Conservation (phyloP, 192 early-diverging fungal species). For the Coemansia sp. region DNA sequence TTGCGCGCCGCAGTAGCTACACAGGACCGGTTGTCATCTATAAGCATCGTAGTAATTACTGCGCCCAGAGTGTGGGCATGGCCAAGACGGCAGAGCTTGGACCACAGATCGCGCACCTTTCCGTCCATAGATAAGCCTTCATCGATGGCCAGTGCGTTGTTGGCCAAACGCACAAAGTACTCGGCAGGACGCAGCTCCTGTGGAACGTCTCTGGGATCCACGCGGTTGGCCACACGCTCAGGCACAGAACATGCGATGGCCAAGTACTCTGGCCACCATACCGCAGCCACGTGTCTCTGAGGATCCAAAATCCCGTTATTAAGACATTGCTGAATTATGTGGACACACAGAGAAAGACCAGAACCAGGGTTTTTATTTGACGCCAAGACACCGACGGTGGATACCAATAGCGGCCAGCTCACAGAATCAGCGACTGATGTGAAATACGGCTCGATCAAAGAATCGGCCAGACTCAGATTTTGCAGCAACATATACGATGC, state of each 20-base stretch:
- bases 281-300: not conserved
- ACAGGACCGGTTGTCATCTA: not conserved
- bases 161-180: constrained; percentile 34
- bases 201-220: constrained; percentile 36
- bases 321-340: not conserved
- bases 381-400: not conserved
- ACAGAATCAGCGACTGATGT: not conserved
- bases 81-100: constrained; percentile 41
- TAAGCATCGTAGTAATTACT: constrained; percentile 31
- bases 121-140: not conserved
- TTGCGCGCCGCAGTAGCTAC: not conserved
- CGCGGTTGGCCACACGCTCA: constrained; percentile 35
- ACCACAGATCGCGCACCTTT: constrained; percentile 23
- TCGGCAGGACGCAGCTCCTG: constrained; percentile 9
- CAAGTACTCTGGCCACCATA: constrained; percentile 27
- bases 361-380: not conserved
- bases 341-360: not conserved
- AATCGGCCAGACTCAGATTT: not conserved
- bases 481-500: constrained; percentile 2
- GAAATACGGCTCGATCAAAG: constrained; percentile 4
- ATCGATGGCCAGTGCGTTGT: not conserved
- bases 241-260: constrained; percentile 29
- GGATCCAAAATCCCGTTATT: not conserved
- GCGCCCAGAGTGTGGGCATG: constrained; percentile 21
- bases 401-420: not conserved